Evolutionary conservation across 2,329 filamentous ascomycete species (phyloP).

Genomic region (Cercospora sojina): DNA sequence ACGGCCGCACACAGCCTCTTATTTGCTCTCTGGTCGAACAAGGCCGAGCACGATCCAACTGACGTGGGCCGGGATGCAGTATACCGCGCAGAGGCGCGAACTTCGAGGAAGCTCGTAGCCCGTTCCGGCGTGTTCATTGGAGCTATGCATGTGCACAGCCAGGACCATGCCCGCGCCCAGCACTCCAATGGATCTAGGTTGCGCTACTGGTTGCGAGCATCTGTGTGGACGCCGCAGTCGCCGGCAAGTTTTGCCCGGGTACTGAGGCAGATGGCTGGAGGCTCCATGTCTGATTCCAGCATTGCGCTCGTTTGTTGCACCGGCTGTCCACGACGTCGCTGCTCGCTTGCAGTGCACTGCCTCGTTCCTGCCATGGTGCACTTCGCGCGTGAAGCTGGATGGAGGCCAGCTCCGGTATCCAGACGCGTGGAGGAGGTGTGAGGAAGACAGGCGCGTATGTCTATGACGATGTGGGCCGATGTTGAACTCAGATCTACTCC

Average conservation of each 20-base stretch:
- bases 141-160: conserved; percentile 18
- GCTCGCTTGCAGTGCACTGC: conserved; percentile 3
- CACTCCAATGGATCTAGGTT: conserved; percentile 2
- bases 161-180: conserved; percentile 14
- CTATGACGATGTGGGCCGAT: conserved; percentile 16
- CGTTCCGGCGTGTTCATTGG: conserved; percentile 12
- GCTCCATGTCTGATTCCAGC: not conserved
- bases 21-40: conserved; percentile 1
- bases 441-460: conserved; percentile 5
- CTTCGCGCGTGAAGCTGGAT: not conserved
- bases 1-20: not conserved
- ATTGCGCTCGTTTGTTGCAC: not conserved
- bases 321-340: not conserved
- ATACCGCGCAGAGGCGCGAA: conserved; percentile 14
- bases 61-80: conserved; percentile 24
- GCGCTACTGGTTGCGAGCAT: conserved; percentile 4
- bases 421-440: conserved; percentile 4
- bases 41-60: conserved; percentile 8
- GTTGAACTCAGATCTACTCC: conserved; percentile 16
- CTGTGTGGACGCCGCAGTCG: conserved; percentile 3
- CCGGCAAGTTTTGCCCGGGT: conserved; percentile 8
- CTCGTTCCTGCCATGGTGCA: not conserved
- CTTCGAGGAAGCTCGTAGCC: conserved; percentile 16
- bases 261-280: not conserved
- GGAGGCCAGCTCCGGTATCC: not conserved